These are phyloP conservation scores for Penicillium fimorum DNA, from an alignment of 495 filamentous ascomycete genomes.

Conservation along the genomic window DNA sequence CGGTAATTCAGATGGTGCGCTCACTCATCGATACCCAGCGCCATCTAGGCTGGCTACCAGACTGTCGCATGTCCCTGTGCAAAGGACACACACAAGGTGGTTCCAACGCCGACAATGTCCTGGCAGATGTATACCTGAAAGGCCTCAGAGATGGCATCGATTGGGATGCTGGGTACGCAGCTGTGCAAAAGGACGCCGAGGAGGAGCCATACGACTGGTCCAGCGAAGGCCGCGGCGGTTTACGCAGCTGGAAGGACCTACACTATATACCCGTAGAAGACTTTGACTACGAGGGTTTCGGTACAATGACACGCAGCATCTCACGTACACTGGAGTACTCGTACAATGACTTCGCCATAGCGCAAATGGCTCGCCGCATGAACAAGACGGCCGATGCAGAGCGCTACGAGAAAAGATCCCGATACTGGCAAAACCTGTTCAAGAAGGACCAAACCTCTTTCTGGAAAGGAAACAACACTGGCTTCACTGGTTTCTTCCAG, in stretches of 20 bases:
- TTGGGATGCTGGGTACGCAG: slow-evolving; percentile 66
- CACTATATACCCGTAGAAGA: slow-evolving; percentile 69
- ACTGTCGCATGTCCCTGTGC: slow-evolving; percentile 66
- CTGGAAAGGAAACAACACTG: slow-evolving; percentile 40
- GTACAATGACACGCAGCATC: slow-evolving; percentile 68
- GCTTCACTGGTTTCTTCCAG: slow-evolving; percentile 66
- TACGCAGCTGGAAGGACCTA: slow-evolving; percentile 65
- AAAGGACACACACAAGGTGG: slow-evolving; percentile 72
- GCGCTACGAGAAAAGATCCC: slow-evolving; percentile 60
- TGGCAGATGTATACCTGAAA: slow-evolving; percentile 75
- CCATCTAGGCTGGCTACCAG: slow-evolving; percentile 66
- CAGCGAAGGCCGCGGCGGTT: slow-evolving; percentile 71
- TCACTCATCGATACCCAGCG: slow-evolving; percentile 72
- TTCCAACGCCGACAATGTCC: slow-evolving; percentile 71
- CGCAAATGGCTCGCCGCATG: slow-evolving; percentile 53
- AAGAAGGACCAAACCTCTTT: slow-evolving; percentile 52
- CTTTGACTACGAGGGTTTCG: slow-evolving; percentile 70
- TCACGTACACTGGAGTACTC: slow-evolving; percentile 71
- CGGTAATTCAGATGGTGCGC: slow-evolving; percentile 62
- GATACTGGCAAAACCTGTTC: slow-evolving; percentile 71
- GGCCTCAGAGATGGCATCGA: slow-evolving; percentile 60
- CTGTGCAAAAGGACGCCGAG: slow-evolving; percentile 70
- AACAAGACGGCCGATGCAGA: slow-evolving; percentile 53
- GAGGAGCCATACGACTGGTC: slow-evolving; percentile 64
- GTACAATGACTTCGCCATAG: slow-evolving; percentile 67